Evolutionary conservation across 1,139 yeast genomes (phyloP).

Genomic region (Yamadazyma trypodendri): DNA sequence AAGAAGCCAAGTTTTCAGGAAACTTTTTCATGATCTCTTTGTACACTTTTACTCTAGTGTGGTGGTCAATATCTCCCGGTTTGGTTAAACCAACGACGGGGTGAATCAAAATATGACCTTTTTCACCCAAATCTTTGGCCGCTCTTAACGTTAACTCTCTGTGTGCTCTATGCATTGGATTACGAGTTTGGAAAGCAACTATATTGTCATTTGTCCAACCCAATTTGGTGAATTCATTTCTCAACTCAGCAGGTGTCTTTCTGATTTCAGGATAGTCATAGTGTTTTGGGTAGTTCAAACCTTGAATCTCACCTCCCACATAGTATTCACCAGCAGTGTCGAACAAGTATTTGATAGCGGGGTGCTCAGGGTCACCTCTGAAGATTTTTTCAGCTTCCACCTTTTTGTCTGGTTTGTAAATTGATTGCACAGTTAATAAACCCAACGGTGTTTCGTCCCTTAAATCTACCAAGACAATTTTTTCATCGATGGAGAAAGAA

Average conservation of each 20-base stretch:
- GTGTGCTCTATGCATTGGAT: conserved; percentile 98
- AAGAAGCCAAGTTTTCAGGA: conserved; percentile 90
- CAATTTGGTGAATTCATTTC: conserved; percentile 75
- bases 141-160: conserved; percentile 95
- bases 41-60: conserved; percentile 94
- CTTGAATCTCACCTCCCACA: conserved; percentile 85
- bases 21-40: conserved; percentile 87
- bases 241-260: conserved; percentile 86
- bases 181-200: conserved; percentile 97
- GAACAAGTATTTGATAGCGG: conserved; percentile 75
- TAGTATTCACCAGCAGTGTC: conserved; percentile 80
- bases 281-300: conserved; percentile 80
- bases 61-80: conserved; percentile 98
- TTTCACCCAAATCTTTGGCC: conserved; percentile 53
- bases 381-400: conserved; percentile 82
- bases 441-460: conserved; percentile 84
- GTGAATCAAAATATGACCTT: conserved; percentile 77
- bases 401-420: conserved; percentile 77
- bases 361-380: conserved; percentile 97
- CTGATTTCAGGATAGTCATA: conserved; percentile 87
- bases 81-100: conserved; percentile 97
- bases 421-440: conserved; percentile 72
- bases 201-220: conserved; percentile 76
- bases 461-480: conserved; percentile 74
- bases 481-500: conserved; percentile 51